Evolutionary conservation across 192 early-diverging fungal species (phyloP).

Genomic region (Paraglomus occultum): DNA sequence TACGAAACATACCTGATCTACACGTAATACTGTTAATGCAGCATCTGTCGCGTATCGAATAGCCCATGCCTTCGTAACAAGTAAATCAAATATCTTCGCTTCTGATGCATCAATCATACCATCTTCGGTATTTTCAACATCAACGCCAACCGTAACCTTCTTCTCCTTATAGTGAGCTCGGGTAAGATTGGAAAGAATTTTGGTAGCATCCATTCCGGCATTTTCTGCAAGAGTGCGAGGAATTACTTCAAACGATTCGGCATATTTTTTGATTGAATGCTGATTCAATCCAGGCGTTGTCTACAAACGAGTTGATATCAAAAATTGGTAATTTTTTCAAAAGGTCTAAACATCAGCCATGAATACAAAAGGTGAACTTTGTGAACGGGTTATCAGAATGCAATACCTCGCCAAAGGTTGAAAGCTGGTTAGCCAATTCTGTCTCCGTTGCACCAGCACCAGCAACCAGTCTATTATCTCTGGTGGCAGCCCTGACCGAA

Average conservation of each 20-base stretch:
- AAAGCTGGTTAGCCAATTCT: slow-evolving; percentile 81
- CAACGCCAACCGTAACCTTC: slow-evolving; percentile 65
- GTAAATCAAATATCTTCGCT: slow-evolving; percentile 74
- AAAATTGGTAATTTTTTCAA: not conserved
- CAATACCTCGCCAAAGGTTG: slow-evolving; percentile 69
- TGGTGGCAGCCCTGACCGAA: slow-evolving; percentile 88
- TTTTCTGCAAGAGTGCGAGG: slow-evolving; percentile 94
- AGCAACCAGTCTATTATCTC: slow-evolving; percentile 79
- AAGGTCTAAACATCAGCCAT: not conserved
- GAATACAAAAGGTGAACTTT: not conserved
- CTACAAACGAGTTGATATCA: slow-evolving; percentile 9
- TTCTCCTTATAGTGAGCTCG: slow-evolving; percentile 79
- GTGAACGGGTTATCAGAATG: too few species aligned
- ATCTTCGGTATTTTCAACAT: slow-evolving; percentile 73
- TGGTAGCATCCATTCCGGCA: slow-evolving; percentile 91
- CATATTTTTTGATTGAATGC: slow-evolving; percentile 95
- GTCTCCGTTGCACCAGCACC: slow-evolving; percentile 96
- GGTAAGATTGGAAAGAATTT: slow-evolving; percentile 87
- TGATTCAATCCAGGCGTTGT: slow-evolving; percentile 94
- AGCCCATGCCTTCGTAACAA: slow-evolving; percentile 84
- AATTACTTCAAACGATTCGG: slow-evolving; percentile 91
- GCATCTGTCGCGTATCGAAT: slow-evolving; percentile 89
- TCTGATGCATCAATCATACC: slow-evolving; percentile 75
- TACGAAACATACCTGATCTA: slow-evolving; percentile 74
- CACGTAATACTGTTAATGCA: slow-evolving; percentile 90